Conservation (phyloP, 116 monocot species). For the Cymodocea nodosa region DNA sequence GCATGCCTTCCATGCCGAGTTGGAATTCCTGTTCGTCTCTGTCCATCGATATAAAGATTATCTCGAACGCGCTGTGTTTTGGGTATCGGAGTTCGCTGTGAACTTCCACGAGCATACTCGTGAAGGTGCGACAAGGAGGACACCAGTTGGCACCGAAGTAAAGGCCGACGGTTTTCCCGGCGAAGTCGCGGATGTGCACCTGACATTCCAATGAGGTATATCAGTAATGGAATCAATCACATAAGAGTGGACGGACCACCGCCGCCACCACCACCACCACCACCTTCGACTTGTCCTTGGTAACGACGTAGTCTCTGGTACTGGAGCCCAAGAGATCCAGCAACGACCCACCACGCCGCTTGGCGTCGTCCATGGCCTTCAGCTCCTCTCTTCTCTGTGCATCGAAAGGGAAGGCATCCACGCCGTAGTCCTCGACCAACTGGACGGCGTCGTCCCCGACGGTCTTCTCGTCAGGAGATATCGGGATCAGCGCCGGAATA, state of each 20-base stretch:
- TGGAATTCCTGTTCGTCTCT: conserved; percentile 16
- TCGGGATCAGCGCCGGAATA: conserved; percentile 22
- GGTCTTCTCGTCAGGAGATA: neutral
- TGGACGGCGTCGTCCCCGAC: conserved; percentile 17
- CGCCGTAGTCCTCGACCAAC: conserved; percentile 26
- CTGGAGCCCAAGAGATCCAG: conserved; percentile 15
- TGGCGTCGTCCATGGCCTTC: conserved; percentile 19
- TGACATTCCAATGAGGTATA: neutral
- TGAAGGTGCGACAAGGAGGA: conserved; percentile 26
- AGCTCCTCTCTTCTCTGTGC: conserved; percentile 17
- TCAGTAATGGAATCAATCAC: no score
- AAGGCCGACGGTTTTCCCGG: conserved; percentile 31
- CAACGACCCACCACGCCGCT: conserved; percentile 14
- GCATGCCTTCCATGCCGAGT: conserved; percentile 11
- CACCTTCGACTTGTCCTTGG: conserved; percentile 19
- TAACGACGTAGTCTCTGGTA: conserved; percentile 16
- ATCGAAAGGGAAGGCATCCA: conserved; percentile 25
- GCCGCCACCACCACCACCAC: neutral
- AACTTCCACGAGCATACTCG: conserved; percentile 7
- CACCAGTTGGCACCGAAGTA: conserved; percentile 43
- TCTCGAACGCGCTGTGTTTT: conserved; percentile 10
- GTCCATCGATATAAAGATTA: conserved; percentile 30
- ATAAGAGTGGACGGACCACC: no score
- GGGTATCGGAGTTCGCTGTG: conserved; percentile 15
- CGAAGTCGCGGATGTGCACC: conserved; percentile 14